A percentile compares a stretch with the other conserved stretches of the same genome.
Conservation (phyloP, 2,329 filamentous ascomycete genomes). For the Epicoccum sorghinum region DNA sequence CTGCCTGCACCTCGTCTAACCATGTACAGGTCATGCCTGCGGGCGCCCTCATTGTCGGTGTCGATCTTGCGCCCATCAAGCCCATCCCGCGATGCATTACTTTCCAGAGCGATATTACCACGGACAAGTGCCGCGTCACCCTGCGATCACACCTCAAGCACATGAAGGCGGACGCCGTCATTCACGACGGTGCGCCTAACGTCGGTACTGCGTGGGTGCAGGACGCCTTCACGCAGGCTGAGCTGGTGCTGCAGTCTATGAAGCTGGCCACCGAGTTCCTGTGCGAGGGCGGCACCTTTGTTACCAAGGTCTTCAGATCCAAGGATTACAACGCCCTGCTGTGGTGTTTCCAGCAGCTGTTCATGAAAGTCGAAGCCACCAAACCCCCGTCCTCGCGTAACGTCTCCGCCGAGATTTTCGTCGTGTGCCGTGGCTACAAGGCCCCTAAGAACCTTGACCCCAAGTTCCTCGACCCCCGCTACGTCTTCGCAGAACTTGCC, state of each 20-base stretch:
- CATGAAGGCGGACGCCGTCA: constrained; percentile 92
- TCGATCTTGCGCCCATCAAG: constrained; percentile 95
- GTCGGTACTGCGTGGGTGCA: constrained; percentile 98
- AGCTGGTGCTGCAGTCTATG: constrained; percentile 86
- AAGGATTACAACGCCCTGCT: constrained; percentile 96
- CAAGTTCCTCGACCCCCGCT: constrained; percentile 84
- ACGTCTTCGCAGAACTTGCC: constrained; percentile 91
- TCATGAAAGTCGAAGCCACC: constrained; percentile 92
- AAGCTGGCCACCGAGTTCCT: constrained; percentile 95
- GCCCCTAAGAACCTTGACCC: constrained; percentile 93
- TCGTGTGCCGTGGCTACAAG: constrained; percentile 94
- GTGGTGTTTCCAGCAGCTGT: constrained; percentile 98
- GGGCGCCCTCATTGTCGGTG: constrained; percentile 88
- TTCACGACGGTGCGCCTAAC: constrained; percentile 97
- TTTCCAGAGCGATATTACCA: constrained; percentile 98
- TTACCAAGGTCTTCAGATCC: constrained; percentile 96
- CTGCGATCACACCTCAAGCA: constrained; percentile 90
- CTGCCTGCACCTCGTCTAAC: neutral
- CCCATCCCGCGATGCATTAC: constrained; percentile 91
- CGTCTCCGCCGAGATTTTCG: constrained; percentile 97
- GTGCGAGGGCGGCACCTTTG: constrained; percentile 77
- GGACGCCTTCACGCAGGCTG: constrained; percentile 97
- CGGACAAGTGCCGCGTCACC: constrained; percentile 90
- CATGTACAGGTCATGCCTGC: constrained; percentile 73
- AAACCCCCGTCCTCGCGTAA: constrained; percentile 96